A percentile compares a stretch with the other conserved stretches of the same genome.
Evolutionary conservation across 305 asterid species (phyloP).

Genomic region (Fraxinus greggii): DNA sequence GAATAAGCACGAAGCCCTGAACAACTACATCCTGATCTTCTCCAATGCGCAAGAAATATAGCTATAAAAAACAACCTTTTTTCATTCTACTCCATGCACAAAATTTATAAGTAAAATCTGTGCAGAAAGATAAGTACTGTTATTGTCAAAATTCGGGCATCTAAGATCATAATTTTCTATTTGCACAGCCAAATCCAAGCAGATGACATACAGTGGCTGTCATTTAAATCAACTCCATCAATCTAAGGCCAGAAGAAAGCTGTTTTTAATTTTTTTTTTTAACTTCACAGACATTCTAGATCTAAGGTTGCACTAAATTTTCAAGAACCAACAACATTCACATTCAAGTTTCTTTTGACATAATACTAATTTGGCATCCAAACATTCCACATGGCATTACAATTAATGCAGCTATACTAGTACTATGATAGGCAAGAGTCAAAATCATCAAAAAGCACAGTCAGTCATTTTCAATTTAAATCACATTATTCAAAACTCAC

Average conservation of each 20-base stretch:
- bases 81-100: background rate
- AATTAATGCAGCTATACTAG: constrained; percentile 10
- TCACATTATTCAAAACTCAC: constrained; percentile 21
- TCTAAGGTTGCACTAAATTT: constrained; percentile 2
- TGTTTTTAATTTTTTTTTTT: background rate
- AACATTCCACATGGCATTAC: background rate
- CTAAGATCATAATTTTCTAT: background rate
- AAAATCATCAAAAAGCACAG: constrained; percentile 25
- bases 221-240: background rate
- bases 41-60: background rate
- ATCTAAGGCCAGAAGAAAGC: background rate
- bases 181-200: background rate
- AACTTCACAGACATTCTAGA: background rate
- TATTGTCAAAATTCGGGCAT: background rate
- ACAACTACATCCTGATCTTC: background rate
- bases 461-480: constrained; percentile 31
- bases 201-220: background rate
- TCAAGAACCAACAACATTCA: background rate
- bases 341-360: constrained; percentile 14
- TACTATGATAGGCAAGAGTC: constrained; percentile 22
- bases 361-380: constrained; percentile 5
- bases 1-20: background rate
- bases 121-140: background rate
- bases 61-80: background rate
- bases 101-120: background rate